A percentile compares a stretch with the other conserved stretches of the same genome.
Conservation (phyloP, 2,329 filamentous ascomycete genomes). For the Tympanopsis confertula region DNA sequence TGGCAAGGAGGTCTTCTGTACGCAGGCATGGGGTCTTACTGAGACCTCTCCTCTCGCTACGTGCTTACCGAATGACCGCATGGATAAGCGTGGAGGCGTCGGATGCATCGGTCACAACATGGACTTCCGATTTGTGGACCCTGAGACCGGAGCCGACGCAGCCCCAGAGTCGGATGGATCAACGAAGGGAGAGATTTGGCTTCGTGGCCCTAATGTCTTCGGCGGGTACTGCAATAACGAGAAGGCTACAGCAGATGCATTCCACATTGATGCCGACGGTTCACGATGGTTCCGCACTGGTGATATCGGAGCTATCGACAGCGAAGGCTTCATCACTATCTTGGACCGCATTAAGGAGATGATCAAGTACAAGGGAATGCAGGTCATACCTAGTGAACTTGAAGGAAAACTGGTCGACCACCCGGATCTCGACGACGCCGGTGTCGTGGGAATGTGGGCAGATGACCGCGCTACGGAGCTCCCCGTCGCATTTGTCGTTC, state of each 20-base stretch:
- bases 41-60: conserved; percentile 50
- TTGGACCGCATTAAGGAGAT: conserved; percentile 56
- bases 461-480: conserved; percentile 44
- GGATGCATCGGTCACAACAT: conserved; percentile 45
- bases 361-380: conserved; percentile 56
- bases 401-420: conserved; percentile 51
- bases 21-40: conserved; percentile 60
- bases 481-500: conserved; percentile 45
- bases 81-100: conserved; percentile 41
- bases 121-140: conserved; percentile 44
- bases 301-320: conserved; percentile 41
- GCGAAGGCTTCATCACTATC: conserved; percentile 42
- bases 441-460: conserved; percentile 37
- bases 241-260: conserved; percentile 28
- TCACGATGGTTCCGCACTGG: conserved; percentile 49
- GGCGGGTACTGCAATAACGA: conserved; percentile 35
- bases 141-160: conserved; percentile 39
- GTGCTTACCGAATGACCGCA: conserved; percentile 48
- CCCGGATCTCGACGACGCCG: conserved; percentile 39
- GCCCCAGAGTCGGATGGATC: conserved; percentile 31
- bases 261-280: conserved; percentile 30
- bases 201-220: conserved; percentile 31
- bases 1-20: conserved; percentile 46
- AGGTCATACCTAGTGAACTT: conserved; percentile 50
- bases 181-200: conserved; percentile 37